Conservation (phyloP, 805 yeast genomes). For the Candida rishiriensis region DNA sequence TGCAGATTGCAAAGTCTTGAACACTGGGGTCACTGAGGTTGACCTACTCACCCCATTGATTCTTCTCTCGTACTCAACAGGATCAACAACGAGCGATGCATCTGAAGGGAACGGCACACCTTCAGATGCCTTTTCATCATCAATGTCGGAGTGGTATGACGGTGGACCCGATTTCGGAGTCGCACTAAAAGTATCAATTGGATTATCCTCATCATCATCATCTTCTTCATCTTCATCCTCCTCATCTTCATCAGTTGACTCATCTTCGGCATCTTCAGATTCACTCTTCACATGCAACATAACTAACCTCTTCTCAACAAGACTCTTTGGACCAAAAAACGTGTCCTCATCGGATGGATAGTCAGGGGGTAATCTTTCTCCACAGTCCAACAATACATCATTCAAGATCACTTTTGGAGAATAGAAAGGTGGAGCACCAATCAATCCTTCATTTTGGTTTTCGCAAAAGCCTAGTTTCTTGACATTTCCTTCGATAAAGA, state of each 20-base stretch:
- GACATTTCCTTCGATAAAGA: conserved; percentile 82
- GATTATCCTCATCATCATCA: not conserved
- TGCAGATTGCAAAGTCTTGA: conserved; percentile 4
- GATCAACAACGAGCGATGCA: conserved; percentile 7
- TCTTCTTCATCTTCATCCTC: conserved; percentile 1
- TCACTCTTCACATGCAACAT: not conserved
- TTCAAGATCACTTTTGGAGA: conserved; percentile 22
- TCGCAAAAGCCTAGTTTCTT: conserved; percentile 54
- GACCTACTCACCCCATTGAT: conserved; percentile 7
- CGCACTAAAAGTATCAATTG: not conserved
- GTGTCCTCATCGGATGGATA: conserved; percentile 62
- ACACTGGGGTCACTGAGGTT: conserved; percentile 6
- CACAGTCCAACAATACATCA: conserved; percentile 62
- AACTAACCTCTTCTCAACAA: conserved; percentile 9
- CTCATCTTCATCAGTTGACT: not conserved
- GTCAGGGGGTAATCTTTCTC: conserved; percentile 68
- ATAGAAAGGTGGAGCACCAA: conserved; percentile 37
- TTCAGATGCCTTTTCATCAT: conserved; percentile 1
- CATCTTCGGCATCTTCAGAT: not conserved
- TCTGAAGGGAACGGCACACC: not conserved
- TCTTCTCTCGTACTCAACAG: conserved; percentile 17
- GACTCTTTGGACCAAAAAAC: conserved; percentile 47
- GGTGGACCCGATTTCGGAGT: conserved; percentile 28
- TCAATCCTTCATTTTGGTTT: conserved; percentile 36
- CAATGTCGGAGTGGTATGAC: conserved; percentile 19